These are phyloP conservation scores for Monosporascus sp. DNA, from an alignment of 2,329 filamentous ascomycete species.

Conservation along the genomic window DNA sequence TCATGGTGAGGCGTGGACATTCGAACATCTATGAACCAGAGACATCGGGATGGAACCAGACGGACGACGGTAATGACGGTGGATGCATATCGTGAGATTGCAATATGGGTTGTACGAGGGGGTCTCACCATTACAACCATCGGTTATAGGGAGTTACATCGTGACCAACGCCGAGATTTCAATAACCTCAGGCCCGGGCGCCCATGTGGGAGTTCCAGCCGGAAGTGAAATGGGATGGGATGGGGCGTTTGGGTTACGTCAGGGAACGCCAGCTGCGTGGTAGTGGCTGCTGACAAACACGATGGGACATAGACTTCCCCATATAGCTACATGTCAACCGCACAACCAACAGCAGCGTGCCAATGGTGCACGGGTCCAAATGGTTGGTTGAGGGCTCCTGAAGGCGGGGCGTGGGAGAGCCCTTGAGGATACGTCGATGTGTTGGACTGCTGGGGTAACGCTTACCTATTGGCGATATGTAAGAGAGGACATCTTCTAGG, in stretches of 20 bases:
- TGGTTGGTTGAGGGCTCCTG: constrained; percentile 37
- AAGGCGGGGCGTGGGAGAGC: constrained; percentile 10
- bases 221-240: constrained; percentile 4
- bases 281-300: constrained; percentile 19
- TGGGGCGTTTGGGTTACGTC: constrained; percentile 11
- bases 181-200: not conserved
- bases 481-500: constrained; percentile 42
- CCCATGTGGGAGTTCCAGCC: constrained; percentile 1
- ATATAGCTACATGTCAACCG: constrained; percentile 24
- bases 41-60: not conserved
- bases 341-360: constrained; percentile 40
- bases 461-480: constrained; percentile 54
- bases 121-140: not conserved
- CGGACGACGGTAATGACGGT: not conserved
- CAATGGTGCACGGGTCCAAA: constrained; percentile 42
- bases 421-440: constrained; percentile 4
- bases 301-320: constrained; percentile 21
- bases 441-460: constrained; percentile 6
- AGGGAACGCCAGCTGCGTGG: constrained; percentile 20
- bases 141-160: not conserved
- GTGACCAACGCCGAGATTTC: not conserved
- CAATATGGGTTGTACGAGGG: not conserved
- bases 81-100: not conserved
- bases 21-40: too few relatives aligned
- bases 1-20: not conserved